These are phyloP conservation scores for Dothideomycetes sp. DNA, from an alignment of 2,329 filamentous ascomycete genomes.

Conservation along the genomic window DNA sequence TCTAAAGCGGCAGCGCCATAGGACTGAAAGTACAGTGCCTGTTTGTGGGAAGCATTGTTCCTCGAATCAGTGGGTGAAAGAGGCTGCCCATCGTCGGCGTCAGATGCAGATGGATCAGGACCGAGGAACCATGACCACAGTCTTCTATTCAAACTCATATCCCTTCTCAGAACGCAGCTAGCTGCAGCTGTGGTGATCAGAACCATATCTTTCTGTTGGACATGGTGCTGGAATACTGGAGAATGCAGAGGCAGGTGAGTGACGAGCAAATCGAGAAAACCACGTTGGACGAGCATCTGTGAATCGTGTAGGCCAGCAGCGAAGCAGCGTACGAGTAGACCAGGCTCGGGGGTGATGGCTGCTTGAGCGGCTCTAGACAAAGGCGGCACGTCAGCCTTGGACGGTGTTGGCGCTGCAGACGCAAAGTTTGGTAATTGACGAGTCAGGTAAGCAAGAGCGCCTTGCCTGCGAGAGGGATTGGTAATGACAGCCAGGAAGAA, in stretches of 20 bases:
- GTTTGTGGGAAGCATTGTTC: constrained; percentile 47
- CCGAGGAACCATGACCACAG: constrained; percentile 96
- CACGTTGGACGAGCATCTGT: constrained; percentile 84
- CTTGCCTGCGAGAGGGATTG: constrained; percentile 71
- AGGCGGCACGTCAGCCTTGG: constrained; percentile 14
- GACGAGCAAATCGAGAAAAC: constrained; percentile 86
- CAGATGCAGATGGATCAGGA: constrained; percentile 48
- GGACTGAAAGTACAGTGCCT: constrained; percentile 64
- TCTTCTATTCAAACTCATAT: constrained; percentile 92
- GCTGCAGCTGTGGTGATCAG: constrained; percentile 72
- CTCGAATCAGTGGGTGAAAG: constrained; percentile 26
- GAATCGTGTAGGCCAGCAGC: constrained; percentile 80
- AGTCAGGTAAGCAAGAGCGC: constrained; percentile 76
- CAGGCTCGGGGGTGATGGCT: constrained; percentile 83
- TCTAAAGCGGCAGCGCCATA: constrained; percentile 68
- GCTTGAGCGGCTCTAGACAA: constrained; percentile 49
- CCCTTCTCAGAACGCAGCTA: constrained; percentile 78
- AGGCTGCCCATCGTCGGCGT: constrained; percentile 20
- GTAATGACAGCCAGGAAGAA: constrained; percentile 92
- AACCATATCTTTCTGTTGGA: constrained; percentile 68
- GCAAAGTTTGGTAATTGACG: constrained; percentile 69
- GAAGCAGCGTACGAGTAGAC: constrained; percentile 82
- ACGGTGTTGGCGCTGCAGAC: not conserved
- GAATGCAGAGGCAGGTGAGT: constrained; percentile 82
- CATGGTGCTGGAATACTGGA: constrained; percentile 64